Evolutionary conservation across 2,329 filamentous ascomycete species (phyloP), one percentile per base, ranked within the genome.

Genomic region (Microsporum ferrugineum): DNA sequence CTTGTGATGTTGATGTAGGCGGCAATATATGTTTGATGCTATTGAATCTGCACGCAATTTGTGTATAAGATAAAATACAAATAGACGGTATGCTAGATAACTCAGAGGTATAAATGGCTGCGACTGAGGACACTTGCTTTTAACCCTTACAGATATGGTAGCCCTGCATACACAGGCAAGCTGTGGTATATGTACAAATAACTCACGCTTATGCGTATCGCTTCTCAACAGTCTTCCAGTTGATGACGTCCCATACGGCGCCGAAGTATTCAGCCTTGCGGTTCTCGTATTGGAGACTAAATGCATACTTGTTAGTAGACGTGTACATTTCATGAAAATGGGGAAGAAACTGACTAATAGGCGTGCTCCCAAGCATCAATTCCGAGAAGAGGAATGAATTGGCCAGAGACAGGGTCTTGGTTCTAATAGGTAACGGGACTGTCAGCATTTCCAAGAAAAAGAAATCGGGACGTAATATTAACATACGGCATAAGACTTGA

Each of bases 351-450:
- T 77, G 74, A 82, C 80, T 95, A 95, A 81, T 95, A 95, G 59
- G 91, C 91, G 77, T 96, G 91, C 81, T 96, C 91, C 91, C 91
- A 96, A 60, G 91, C 91, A 78, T 96, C 91, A 70, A 96, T 87
- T 61, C 91, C 91, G 55, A 96, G 78, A 57, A 96, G 80, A 41
- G 91, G 91, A 70, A 85, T 82, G 73, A 88, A 89, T 73, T 88
- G 88, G 57, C 91, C 91, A 12, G 90, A 83, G 34, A 96, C 88
- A 31, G 91, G 88, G 74, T 95, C 90, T 79, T 95, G 90, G 80
- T 95, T 95, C 73, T 80, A 61, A 33, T 31, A 61, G 57, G 5
- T 36, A 53, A 53, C 14, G 14, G 12, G 1, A 33, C 2, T 12
- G 43, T 41, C 3, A 31, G 38, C 41, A 33, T 47, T 49, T 38